phyloP scores from a whole-genome alignment of 2,329 filamentous ascomycete species.

The Colletotrichum falcatum region DNA sequence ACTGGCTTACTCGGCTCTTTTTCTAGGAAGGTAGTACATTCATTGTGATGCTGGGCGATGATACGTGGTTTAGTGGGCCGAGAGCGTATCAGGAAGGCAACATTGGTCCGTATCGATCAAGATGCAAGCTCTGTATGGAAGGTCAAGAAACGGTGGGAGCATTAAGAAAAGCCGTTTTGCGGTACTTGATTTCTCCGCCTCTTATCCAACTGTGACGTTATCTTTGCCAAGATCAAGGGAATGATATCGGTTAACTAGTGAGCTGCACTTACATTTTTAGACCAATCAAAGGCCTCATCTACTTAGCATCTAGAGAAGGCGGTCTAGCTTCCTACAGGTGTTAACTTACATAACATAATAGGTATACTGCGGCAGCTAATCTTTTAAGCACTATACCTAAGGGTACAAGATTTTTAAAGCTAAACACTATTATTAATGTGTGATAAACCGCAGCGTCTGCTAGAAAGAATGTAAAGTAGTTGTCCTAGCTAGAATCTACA shows the following conservation, averaged over 20 bases:
- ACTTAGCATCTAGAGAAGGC: not conserved
- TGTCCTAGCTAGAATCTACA: too few relatives aligned
- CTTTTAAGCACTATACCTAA: slow-evolving; percentile 17
- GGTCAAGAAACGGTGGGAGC: slow-evolving; percentile 10
- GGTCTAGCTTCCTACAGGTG: not conserved
- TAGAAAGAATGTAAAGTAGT: too few relatives aligned
- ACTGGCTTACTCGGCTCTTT: slow-evolving; percentile 9
- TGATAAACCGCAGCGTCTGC: too few relatives aligned
- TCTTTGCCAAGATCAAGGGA: not conserved
- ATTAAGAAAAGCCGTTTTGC: slow-evolving; percentile 2
- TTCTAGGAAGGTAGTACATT: slow-evolving; percentile 33
- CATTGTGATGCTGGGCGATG: not conserved
- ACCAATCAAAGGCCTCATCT: not conserved
- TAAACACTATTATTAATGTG: too few relatives aligned
- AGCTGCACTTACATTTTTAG: not conserved
- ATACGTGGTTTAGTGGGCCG: not conserved
- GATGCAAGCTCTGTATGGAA: not conserved
- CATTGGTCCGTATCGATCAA: not conserved
- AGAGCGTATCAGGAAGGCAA: slow-evolving; percentile 34
- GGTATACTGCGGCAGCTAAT: not conserved
- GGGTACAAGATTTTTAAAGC: too few relatives aligned
- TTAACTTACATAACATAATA: not conserved
- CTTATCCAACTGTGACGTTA: not conserved
- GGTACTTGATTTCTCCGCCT: slow-evolving; percentile 34
- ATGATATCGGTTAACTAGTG: not conserved